Evolutionary conservation across 2,329 filamentous ascomycete species (phyloP).

Genomic region (Phyllachora maydis): DNA sequence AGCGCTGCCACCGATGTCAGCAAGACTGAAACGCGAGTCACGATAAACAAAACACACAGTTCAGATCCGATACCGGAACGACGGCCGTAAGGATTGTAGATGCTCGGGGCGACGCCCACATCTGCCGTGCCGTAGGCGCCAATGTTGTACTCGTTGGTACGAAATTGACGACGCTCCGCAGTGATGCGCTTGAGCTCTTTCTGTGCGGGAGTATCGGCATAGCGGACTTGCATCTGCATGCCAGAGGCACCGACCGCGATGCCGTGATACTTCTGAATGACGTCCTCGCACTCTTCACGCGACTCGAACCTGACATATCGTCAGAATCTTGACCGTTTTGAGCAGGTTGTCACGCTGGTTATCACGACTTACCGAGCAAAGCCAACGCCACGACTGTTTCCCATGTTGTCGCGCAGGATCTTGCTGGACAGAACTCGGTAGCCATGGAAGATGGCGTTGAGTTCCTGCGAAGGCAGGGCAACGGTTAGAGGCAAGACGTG

Average conservation of each 20-base stretch:
- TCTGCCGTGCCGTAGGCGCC: slow-evolving; percentile 44
- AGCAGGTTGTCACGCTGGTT: not conserved
- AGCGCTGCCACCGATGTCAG: not conserved
- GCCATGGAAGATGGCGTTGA: slow-evolving; percentile 58
- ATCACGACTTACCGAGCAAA: slow-evolving; percentile 81
- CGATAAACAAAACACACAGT: slow-evolving; percentile 6
- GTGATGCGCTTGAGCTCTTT: slow-evolving; percentile 95
- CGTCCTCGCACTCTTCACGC: slow-evolving; percentile 74
- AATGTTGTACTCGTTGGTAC: slow-evolving; percentile 85
- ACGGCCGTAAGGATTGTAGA: slow-evolving; percentile 20
- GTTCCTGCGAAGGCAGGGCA: slow-evolving; percentile 37
- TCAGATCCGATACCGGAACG: slow-evolving; percentile 6
- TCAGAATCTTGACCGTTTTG: not conserved
- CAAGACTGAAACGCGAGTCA: slow-evolving; percentile 1
- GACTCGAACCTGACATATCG: slow-evolving; percentile 50
- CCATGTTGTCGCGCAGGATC: slow-evolving; percentile 80
- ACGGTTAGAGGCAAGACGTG: slow-evolving; percentile 4
- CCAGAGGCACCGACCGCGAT: slow-evolving; percentile 55
- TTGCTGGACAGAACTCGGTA: slow-evolving; percentile 82
- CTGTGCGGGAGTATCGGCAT: slow-evolving; percentile 89
- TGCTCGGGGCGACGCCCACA: slow-evolving; percentile 31
- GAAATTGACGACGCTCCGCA: slow-evolving; percentile 84
- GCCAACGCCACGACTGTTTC: slow-evolving; percentile 87
- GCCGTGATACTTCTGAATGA: slow-evolving; percentile 77
- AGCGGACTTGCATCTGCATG: slow-evolving; percentile 79